Percentiles rank a stretch among this genome's conserved stretches.
These are phyloP conservation scores for Phytopythium vexans DNA, from an alignment of 352 stramenopile genomes.

Conservation along the genomic window DNA sequence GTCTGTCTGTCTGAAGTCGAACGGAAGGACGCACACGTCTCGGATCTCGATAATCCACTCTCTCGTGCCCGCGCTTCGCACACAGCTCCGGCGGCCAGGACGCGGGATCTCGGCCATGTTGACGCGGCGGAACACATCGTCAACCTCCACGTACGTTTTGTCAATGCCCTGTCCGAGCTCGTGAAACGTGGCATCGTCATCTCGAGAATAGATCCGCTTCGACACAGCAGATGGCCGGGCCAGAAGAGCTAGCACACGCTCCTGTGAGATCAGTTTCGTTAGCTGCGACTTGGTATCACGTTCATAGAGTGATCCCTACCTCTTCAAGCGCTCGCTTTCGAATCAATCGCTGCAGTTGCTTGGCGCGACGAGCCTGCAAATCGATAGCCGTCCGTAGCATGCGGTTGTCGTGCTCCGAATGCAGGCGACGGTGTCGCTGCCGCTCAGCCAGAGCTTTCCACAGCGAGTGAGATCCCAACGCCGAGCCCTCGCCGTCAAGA, in stretches of 20 bases:
- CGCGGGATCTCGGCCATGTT: not conserved
- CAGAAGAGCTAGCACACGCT: no score
- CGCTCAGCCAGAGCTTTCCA: not conserved
- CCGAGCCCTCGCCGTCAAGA: no score
- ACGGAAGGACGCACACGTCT: not conserved
- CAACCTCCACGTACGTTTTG: no score
- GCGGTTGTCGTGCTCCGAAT: not conserved
- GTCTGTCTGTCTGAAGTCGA: not conserved
- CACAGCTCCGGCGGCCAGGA: not conserved
- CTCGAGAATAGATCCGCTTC: not conserved
- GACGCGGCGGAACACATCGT: not conserved
- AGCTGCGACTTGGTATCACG: constrained; percentile 4
- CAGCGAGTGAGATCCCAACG: not conserved
- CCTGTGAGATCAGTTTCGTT: no score
- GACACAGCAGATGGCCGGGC: no score
- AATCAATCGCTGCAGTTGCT: not conserved
- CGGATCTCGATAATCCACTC: not conserved
- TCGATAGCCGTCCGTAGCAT: not conserved
- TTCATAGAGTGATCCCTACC: not conserved
- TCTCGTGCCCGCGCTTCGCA: not conserved
- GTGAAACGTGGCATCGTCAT: not conserved
- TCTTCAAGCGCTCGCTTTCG: not conserved
- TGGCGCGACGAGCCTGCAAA: not conserved
- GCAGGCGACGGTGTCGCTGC: not conserved
- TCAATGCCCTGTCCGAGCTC: no score